Base-by-base conservation (phyloP, 805 yeast genomes). In the Candida gorgasii region DNA sequence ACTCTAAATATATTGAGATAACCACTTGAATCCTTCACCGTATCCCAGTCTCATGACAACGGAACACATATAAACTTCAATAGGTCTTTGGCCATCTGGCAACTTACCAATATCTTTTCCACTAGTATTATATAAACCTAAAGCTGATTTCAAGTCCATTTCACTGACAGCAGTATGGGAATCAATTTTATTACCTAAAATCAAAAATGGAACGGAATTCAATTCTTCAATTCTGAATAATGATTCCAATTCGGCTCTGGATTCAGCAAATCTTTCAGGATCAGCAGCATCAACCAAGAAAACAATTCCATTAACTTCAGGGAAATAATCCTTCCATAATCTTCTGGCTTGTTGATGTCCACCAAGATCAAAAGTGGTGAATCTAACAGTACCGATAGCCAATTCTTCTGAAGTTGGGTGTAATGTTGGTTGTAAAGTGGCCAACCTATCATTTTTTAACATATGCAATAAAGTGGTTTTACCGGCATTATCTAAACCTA, bases 311-410 rank as follows among this genome's bases (percentile, higher is more conserved):
- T 89, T 87, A 38, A 93, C 99, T 72, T 93, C 99, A 46, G 99
- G 99, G 84, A 93, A 93, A 68, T 93, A 93, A 66, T 93, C 98
- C 64, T 90, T 90, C 99, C 99, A 93, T 62, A 93, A 82, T 72
- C 99, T 89, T 73, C 99, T 90, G 38, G 99, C 98, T 72, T 92
- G 97, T 66, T 80, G 84, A 74, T 93, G 99, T 33, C 99, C 99
- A 69, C 99, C 99, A 55, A 93, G 78, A 67, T 93, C 99, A 58
- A 93, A 93, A 20, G 99, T 93, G 47, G 99, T 93, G 78, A 93
- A 93, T 65, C 92, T 84, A 49, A 92, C 95, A 55, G 86, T 85
- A 54, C 98, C 99, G 57, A 93, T 93, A 48, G 97, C 90, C 58
- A 93, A 79, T 65, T 93, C 99, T 69, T 93, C 99, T 18, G 97